A percentile compares a stretch with the other conserved stretches of the same genome.
Evolutionary conservation across 139 green algal genomes (phyloP).

Genomic region (Axilococcus clingmanii): DNA sequence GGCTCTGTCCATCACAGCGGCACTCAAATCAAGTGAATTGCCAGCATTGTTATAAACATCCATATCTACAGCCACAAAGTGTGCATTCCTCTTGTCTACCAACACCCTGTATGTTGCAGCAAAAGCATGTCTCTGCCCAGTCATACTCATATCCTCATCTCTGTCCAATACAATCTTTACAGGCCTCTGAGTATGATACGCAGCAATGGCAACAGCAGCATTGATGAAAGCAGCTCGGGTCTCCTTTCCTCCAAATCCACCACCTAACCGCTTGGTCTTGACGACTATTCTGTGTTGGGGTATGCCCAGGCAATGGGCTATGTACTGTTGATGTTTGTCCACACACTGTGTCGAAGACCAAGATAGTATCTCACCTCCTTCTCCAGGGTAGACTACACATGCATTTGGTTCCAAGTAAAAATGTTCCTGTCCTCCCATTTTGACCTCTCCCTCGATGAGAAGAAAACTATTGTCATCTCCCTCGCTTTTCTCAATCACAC

Average conservation of each 20-base stretch:
- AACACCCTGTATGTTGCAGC: constrained; percentile 69
- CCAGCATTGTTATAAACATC: constrained; percentile 87
- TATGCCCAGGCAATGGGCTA: constrained; percentile 69
- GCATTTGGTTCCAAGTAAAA: constrained; percentile 94
- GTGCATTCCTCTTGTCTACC: constrained; percentile 46
- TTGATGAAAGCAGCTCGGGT: constrained; percentile 70
- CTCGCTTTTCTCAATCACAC: background rate
- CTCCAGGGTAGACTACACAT: constrained; percentile 64
- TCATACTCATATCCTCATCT: constrained; percentile 88
- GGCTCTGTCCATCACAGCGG: constrained; percentile 77
- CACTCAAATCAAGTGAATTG: constrained; percentile 72
- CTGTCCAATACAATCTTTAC: constrained; percentile 77
- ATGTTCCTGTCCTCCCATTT: constrained; percentile 80
- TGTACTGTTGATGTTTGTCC: constrained; percentile 69
- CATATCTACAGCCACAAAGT: constrained; percentile 68
- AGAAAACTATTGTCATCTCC: constrained; percentile 33
- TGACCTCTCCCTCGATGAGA: constrained; percentile 47
- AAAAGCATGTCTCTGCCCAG: constrained; percentile 84
- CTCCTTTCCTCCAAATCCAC: constrained; percentile 97
- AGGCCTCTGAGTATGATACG: constrained; percentile 54
- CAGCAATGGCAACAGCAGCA: constrained; percentile 61
- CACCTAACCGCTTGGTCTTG: constrained; percentile 85
- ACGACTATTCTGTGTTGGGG: constrained; percentile 76
- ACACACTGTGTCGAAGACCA: constrained; percentile 74
- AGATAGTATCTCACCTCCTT: constrained; percentile 73